Evolutionary conservation across 78 protist genomes (phyloP).

Genomic region (Dictyostelium capitatum): DNA sequence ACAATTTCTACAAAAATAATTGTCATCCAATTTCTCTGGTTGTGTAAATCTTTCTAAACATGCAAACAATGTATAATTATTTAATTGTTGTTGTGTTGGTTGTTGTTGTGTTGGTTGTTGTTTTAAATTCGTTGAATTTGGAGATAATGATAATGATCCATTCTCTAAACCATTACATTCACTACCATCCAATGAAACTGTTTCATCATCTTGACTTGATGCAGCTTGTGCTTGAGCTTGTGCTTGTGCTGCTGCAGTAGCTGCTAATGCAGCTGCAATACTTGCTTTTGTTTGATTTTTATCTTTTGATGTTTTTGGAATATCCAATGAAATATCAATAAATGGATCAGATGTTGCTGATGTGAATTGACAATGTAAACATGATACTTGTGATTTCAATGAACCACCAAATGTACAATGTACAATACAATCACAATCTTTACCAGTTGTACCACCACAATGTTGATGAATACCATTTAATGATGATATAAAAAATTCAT

Average conservation of each 20-base stretch:
- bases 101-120: neutral
- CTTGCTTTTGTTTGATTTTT: neutral
- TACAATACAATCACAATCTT: conserved; percentile 79
- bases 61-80: conserved; percentile 21
- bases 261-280: neutral
- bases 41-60: conserved; percentile 85
- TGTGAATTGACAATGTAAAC: conserved; percentile 39
- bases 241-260: neutral
- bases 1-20: conserved; percentile 66
- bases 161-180: neutral
- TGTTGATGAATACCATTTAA: conserved; percentile 86
- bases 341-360: conserved; percentile 80
- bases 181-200: conserved; percentile 4
- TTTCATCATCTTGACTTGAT: neutral
- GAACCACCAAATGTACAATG: conserved; percentile 80
- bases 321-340: conserved; percentile 75
- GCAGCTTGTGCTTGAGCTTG: neutral
- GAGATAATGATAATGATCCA: neutral
- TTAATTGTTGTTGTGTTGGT: neutral
- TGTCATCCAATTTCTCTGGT: conserved; percentile 80
- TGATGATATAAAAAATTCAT: conserved; percentile 90
- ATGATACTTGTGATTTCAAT: conserved; percentile 65
- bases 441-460: conserved; percentile 64
- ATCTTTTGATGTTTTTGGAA: conserved; percentile 45
- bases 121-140: neutral